Evolutionary conservation across 306 rosid genomes (phyloP), one percentile per base, ranked within the genome.

Genomic region (Cucumis cinereus): DNA sequence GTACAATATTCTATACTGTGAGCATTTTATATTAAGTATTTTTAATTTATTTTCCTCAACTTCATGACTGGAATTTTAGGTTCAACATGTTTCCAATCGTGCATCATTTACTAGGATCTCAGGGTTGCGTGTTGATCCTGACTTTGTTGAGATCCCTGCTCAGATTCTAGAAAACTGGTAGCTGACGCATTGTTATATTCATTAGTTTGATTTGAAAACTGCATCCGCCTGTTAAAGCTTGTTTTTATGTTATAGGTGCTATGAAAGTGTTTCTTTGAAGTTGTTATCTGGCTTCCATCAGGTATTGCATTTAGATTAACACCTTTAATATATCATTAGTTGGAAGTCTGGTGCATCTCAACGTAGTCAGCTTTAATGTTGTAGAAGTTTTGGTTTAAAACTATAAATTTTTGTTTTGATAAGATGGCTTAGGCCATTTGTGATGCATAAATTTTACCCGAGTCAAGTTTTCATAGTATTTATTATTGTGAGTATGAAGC

Each of bases 211-310:
- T 70, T 78, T 14, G 66, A 60, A 36, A 63, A 77, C 58, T 59
- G 63, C 74, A 23, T 54, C 82, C 74, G 52, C 57, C 49, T 72
- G 82, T 88, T 81, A 55, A 77, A 63, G 60, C 47, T 22, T 55
- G 53, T 61, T 69, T 54, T 69, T 28, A 61, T 74, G 58, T 60
- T 80, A 74, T 84, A 94, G 99, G 96, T 90, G 99, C 76, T 94
- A 87, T 45, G 95, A 94, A 86, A 87, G 80, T 77, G 78, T 81
- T 78, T 85, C 90, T 76, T 84, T 92, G 83, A 92, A 94, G 89
- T 83, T 92, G 93, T 85, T 94, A 81, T 92, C 97, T 61, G 99
- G 99, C 82, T 94, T 89, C 84, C 91, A 90, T 87, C 90, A 89
- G 97, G 97, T 88, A 73, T 73, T 62, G 40, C 71, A 47, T 69